Evolutionary conservation across 1,139 yeast species (phyloP).

Genomic region (Spencermartinsiella ligniputridi): DNA sequence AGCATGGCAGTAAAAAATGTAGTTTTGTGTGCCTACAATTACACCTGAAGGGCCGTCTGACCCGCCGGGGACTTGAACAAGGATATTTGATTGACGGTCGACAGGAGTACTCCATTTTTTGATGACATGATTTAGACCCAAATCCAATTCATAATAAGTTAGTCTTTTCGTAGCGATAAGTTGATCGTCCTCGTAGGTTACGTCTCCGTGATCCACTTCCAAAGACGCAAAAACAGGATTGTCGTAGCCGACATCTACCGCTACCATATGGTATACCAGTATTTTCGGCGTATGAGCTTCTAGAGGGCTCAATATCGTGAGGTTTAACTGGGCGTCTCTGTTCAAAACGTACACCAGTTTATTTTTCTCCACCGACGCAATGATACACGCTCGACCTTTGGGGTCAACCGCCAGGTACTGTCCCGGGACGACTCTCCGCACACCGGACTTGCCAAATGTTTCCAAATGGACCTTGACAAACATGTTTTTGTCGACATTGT

Average conservation of each 20-base stretch:
- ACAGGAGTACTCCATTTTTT: conserved; percentile 44
- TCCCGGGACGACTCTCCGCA: conserved; percentile 74
- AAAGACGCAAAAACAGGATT: conserved; percentile 81
- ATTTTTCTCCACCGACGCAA: conserved; percentile 68
- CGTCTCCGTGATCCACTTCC: conserved; percentile 53
- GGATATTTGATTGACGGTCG: conserved; percentile 40
- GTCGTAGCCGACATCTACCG: conserved; percentile 71
- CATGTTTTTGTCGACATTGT: conserved; percentile 36
- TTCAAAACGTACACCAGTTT: conserved; percentile 61
- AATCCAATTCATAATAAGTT: conserved; percentile 74
- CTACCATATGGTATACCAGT: conserved; percentile 53
- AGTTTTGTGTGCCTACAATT: conserved; percentile 46
- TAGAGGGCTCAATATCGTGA: conserved; percentile 65
- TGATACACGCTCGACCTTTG: conserved; percentile 62
- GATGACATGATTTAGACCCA: conserved; percentile 75
- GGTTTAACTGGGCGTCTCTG: conserved; percentile 43
- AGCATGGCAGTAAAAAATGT: conserved; percentile 43
- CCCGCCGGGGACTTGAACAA: conserved; percentile 48
- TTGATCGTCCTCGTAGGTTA: conserved; percentile 20
- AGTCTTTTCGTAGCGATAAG: conserved; percentile 35
- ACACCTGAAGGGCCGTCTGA: conserved; percentile 60
- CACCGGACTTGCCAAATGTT: conserved; percentile 70
- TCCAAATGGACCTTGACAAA: conserved; percentile 56
- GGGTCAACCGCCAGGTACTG: conserved; percentile 72
- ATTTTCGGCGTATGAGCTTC: conserved; percentile 54